Conservation (phyloP, 441 rosid species). For the Adansonia gregorii region DNA sequence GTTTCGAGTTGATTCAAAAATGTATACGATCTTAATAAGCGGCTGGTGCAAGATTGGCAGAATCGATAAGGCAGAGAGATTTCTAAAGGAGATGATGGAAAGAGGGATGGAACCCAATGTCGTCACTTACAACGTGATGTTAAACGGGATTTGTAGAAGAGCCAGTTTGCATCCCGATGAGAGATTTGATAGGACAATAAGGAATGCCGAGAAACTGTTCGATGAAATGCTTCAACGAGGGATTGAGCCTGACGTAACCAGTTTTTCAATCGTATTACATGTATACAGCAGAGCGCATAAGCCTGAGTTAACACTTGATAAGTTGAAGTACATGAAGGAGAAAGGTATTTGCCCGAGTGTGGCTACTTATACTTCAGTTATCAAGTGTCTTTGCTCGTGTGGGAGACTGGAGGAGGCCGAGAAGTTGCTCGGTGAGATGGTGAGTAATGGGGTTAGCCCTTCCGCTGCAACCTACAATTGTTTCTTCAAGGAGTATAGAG, state of each 20-base stretch:
- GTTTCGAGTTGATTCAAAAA: constrained; percentile 49
- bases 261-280: constrained; percentile 76
- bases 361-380: constrained; percentile 71
- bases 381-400: constrained; percentile 80
- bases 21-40: constrained; percentile 67
- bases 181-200: constrained; percentile 66
- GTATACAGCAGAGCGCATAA: constrained; percentile 85
- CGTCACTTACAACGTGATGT: constrained; percentile 70
- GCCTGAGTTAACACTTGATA: constrained; percentile 72
- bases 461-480: constrained; percentile 75
- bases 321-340: constrained; percentile 66
- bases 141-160: constrained; percentile 81
- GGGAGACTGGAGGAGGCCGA: constrained; percentile 71
- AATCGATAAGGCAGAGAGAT: constrained; percentile 78
- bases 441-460: constrained; percentile 62
- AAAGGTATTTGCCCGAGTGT: constrained; percentile 65
- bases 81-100: constrained; percentile 69
- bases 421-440: constrained; percentile 72
- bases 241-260: constrained; percentile 79
- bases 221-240: constrained; percentile 80
- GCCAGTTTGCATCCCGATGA: constrained; percentile 73
- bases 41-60: constrained; percentile 82
- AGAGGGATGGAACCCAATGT: constrained; percentile 66
- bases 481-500: constrained; percentile 82
- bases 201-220: constrained; percentile 71